Evolutionary conservation across 2,329 filamentous ascomycete species (phyloP).

Genomic region (Ceratocystis variospora): DNA sequence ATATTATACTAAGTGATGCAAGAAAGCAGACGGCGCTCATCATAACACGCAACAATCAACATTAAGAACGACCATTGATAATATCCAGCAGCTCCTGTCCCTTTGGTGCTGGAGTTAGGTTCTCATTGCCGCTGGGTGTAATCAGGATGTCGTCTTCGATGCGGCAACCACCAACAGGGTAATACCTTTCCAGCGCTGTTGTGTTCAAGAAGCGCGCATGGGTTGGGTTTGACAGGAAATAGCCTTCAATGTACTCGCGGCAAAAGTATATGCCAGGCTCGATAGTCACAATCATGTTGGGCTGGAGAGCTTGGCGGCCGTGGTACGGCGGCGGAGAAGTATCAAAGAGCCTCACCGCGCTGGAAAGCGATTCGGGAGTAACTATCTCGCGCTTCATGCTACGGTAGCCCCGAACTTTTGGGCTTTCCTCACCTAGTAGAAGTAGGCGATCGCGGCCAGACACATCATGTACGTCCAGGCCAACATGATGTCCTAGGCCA

Average conservation of each 20-base stretch:
- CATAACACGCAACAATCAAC: not conserved
- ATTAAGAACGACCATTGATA: conserved; percentile 32
- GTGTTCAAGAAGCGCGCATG: conserved; percentile 53
- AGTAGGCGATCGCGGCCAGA: conserved; percentile 31
- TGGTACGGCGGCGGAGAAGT: conserved; percentile 23
- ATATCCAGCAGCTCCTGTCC: conserved; percentile 54
- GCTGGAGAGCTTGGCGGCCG: conserved; percentile 33
- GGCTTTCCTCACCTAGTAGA: conserved; percentile 23
- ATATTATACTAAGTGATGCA: not conserved
- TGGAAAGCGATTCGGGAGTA: conserved; percentile 27
- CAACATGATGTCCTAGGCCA: conserved; percentile 51
- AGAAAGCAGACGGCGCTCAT: not conserved
- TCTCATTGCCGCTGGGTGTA: conserved; percentile 64
- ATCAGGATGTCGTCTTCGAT: conserved; percentile 88
- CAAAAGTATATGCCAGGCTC: conserved; percentile 75
- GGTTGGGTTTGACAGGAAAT: conserved; percentile 44
- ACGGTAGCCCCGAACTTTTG: conserved; percentile 23
- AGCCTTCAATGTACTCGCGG: conserved; percentile 56
- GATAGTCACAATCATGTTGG: conserved; percentile 61
- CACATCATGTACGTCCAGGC: conserved; percentile 51
- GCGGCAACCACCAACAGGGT: conserved; percentile 71
- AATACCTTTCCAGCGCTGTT: conserved; percentile 52
- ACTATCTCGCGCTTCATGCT: conserved; percentile 31
- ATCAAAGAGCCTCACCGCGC: conserved; percentile 9
- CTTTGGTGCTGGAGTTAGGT: conserved; percentile 70